Conservation (phyloP, 1,284 basidiomycete species). For the Mycosarcoma maydis region DNA sequence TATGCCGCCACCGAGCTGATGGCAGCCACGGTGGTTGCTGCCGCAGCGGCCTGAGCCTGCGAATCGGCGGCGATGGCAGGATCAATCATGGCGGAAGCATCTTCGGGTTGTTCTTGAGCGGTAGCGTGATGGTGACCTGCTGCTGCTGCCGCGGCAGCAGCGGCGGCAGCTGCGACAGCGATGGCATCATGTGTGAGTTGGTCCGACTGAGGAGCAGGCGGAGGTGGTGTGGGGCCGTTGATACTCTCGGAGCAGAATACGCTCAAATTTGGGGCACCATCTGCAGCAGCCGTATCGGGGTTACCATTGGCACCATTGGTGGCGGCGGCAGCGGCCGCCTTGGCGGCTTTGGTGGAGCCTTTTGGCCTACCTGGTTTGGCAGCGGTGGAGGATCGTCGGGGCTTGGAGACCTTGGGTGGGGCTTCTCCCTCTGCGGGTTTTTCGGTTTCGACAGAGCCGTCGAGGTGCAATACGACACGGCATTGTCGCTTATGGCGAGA, state of each 20-base stretch:
- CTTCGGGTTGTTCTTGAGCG: conserved; percentile 15
- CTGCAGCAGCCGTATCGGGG: conserved; percentile 1
- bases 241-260: not conserved
- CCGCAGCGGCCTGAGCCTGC: conserved; percentile 41
- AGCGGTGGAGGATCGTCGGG: conserved; percentile 39
- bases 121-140: conserved; percentile 25
- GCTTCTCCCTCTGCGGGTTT: conserved; percentile 34
- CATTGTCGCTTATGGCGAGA: conserved; percentile 65
- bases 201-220: conserved; percentile 39
- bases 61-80: conserved; percentile 49
- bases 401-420: conserved; percentile 40
- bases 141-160: conserved; percentile 36
- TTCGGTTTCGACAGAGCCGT: conserved; percentile 41
- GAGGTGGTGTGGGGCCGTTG: conserved; percentile 32
- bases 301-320: conserved; percentile 13
- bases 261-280: conserved; percentile 2
- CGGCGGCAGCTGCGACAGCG: conserved; percentile 32
- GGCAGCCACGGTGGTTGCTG: conserved; percentile 44
- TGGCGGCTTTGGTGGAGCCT: conserved; percentile 48
- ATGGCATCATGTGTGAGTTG: conserved; percentile 38
- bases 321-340: conserved; percentile 36
- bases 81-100: conserved; percentile 46
- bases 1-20: conserved; percentile 50
- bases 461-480: conserved; percentile 50
- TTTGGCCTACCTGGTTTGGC: conserved; percentile 49